Conservation (phyloP, 2,329 filamentous ascomycete species). For the Diplodia seriata region DNA sequence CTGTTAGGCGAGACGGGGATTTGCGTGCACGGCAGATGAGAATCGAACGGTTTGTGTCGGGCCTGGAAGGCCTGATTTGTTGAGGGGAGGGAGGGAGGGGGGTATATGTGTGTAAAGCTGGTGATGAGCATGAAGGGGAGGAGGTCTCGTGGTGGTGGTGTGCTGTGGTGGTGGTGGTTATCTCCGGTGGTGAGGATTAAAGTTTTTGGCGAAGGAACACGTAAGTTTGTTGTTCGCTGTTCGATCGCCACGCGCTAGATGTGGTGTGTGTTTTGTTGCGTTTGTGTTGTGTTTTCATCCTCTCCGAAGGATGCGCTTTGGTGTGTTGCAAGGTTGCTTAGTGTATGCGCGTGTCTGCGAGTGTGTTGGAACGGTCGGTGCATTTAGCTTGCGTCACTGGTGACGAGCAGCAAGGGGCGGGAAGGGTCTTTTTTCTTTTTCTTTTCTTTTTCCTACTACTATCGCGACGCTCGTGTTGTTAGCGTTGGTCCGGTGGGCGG, state of each 20-base stretch:
- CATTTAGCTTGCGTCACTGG: background rate
- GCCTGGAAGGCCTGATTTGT: background rate
- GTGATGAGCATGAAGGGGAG: background rate
- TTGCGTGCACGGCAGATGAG: background rate
- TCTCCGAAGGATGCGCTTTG: background rate
- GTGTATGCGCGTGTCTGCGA: background rate
- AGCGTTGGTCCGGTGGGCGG: background rate
- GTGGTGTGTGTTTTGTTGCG: background rate
- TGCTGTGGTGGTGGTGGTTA: background rate
- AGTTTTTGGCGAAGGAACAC: too few relatives aligned
- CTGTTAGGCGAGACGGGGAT: background rate
- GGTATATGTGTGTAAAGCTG: background rate
- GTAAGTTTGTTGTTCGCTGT: background rate
- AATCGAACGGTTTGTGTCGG: background rate
- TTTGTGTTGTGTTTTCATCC: background rate
- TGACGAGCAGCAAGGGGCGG: conserved; percentile 1
- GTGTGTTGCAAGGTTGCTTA: conserved; percentile 1
- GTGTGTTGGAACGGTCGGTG: background rate
- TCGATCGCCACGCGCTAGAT: background rate
- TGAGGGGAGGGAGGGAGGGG: too few relatives aligned
- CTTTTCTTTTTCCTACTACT: background rate
- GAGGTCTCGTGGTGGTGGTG: background rate
- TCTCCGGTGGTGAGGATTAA: background rate
- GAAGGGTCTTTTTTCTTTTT: background rate
- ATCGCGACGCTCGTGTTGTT: background rate